Conservation (phyloP, 192 early-diverging fungal genomes). For the Dimargaris xerosporica region DNA sequence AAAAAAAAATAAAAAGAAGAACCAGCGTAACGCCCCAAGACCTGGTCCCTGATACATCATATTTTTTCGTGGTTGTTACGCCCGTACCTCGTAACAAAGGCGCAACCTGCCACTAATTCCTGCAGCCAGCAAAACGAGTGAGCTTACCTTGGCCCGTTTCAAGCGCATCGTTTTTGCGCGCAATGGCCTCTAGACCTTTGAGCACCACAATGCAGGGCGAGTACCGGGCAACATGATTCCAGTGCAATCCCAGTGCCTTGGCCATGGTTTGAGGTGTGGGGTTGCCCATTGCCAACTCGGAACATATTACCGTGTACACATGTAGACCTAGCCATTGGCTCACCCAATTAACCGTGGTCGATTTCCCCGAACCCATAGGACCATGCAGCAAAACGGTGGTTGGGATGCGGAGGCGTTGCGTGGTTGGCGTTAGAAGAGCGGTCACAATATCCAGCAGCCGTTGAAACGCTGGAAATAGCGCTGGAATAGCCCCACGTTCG, state of each 20-base stretch:
- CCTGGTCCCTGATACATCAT: no score
- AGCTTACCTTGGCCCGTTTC: conserved; percentile 33
- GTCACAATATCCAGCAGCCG: conserved; percentile 42
- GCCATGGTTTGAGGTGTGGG: background rate
- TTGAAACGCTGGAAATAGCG: conserved; percentile 18
- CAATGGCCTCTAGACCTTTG: conserved; percentile 61
- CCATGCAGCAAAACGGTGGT: conserved; percentile 66
- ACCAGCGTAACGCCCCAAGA: no score
- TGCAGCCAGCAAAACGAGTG: no score
- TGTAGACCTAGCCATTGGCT: conserved; percentile 29
- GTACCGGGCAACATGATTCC: conserved; percentile 58
- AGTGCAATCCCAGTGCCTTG: conserved; percentile 50
- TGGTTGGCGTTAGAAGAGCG: conserved; percentile 59
- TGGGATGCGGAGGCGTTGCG: conserved; percentile 43
- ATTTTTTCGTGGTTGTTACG: no score
- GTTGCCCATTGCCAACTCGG: background rate
- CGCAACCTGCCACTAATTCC: no score
- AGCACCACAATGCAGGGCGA: conserved; percentile 78
- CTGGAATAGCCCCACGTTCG: background rate
- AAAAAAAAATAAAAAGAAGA: no score
- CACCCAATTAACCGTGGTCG: conserved; percentile 43
- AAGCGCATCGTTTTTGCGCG: conserved; percentile 34
- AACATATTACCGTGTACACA: background rate
- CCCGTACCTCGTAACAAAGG: no score
- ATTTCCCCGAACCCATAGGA: conserved; percentile 71